Conservation (phyloP, 805 yeast genomes). For the Wickerhamia fluorescens region DNA sequence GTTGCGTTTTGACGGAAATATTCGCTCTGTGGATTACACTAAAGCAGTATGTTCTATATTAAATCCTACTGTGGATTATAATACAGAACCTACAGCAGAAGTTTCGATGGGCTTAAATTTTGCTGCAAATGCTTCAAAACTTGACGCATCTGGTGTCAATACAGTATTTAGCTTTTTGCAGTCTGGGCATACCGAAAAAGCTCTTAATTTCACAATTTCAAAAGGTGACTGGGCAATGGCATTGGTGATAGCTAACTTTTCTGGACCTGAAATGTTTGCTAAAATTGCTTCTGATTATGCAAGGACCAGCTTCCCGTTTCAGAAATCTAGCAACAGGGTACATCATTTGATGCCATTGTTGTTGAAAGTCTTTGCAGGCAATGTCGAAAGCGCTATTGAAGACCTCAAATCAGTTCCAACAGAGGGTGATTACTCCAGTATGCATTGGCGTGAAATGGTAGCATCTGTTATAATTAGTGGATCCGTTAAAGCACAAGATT, state of each 20-base stretch:
- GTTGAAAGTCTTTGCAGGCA: slow-evolving; percentile 61
- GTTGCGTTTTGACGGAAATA: slow-evolving; percentile 26
- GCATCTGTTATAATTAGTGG: slow-evolving; percentile 32
- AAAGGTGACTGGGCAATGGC: slow-evolving; percentile 75
- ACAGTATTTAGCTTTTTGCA: slow-evolving; percentile 36
- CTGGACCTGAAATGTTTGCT: slow-evolving; percentile 56
- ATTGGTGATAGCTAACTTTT: slow-evolving; percentile 57
- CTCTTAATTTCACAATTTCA: slow-evolving; percentile 54
- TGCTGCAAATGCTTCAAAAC: slow-evolving; percentile 34
- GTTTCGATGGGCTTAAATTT: slow-evolving; percentile 13
- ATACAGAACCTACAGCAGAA: slow-evolving; percentile 23
- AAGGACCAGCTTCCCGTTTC: slow-evolving; percentile 37
- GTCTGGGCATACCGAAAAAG: slow-evolving; percentile 60
- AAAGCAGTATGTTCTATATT: slow-evolving; percentile 29
- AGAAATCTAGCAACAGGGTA: slow-evolving; percentile 32
- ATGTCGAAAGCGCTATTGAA: slow-evolving; percentile 44
- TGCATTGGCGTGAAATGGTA: slow-evolving; percentile 46
- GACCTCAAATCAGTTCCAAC: slow-evolving; percentile 37
- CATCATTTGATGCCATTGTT: slow-evolving; percentile 45
- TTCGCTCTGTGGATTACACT: slow-evolving; percentile 19
- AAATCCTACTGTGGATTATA: slow-evolving; percentile 36
- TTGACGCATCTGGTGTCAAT: slow-evolving; percentile 32
- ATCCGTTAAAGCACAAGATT: slow-evolving; percentile 22
- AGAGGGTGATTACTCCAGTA: slow-evolving; percentile 42
- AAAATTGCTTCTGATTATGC: slow-evolving; percentile 52